Evolutionary conservation across 2,329 filamentous ascomycete species (phyloP).

Genomic region (Elsinoe ampelina): DNA sequence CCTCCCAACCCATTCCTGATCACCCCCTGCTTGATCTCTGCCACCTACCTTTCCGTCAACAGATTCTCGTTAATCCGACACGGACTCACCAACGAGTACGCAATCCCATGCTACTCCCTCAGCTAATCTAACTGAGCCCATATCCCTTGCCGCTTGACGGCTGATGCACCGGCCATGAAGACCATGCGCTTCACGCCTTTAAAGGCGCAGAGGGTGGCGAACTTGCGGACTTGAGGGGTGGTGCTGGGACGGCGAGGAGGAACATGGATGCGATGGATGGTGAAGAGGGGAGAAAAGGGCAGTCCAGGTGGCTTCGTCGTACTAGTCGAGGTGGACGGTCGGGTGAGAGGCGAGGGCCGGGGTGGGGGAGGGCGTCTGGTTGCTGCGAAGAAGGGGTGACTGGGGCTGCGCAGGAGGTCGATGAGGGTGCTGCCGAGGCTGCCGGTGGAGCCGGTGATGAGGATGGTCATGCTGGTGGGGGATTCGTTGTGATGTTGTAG

Average conservation of each 20-base stretch:
- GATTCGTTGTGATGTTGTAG: background rate
- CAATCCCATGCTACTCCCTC: background rate
- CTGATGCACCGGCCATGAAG: slow-evolving; percentile 32
- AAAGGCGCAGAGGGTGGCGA: slow-evolving; percentile 33
- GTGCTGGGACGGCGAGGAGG: slow-evolving; percentile 31
- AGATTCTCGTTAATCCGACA: background rate
- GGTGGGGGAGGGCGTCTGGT: background rate
- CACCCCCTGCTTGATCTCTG: background rate
- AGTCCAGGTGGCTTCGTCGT: slow-evolving; percentile 32
- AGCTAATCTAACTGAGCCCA: slow-evolving; percentile 31
- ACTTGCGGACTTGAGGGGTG: slow-evolving; percentile 28
- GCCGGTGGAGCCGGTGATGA: slow-evolving; percentile 4
- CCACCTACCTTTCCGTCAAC: background rate
- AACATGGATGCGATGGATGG: slow-evolving; percentile 30
- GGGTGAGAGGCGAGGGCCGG: background rate
- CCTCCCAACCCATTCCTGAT: background rate
- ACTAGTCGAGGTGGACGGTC: slow-evolving; percentile 35
- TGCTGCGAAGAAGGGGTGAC: background rate
- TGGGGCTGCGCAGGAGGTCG: background rate
- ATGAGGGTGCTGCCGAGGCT: background rate
- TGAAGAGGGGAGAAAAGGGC: slow-evolving; percentile 23
- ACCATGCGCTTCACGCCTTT: slow-evolving; percentile 35
- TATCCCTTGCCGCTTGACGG: slow-evolving; percentile 30
- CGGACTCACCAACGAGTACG: background rate
- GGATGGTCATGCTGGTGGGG: background rate